phyloP scores from a whole-genome alignment of 164 flowering plant species.

The Houttuynia cordata region DNA sequence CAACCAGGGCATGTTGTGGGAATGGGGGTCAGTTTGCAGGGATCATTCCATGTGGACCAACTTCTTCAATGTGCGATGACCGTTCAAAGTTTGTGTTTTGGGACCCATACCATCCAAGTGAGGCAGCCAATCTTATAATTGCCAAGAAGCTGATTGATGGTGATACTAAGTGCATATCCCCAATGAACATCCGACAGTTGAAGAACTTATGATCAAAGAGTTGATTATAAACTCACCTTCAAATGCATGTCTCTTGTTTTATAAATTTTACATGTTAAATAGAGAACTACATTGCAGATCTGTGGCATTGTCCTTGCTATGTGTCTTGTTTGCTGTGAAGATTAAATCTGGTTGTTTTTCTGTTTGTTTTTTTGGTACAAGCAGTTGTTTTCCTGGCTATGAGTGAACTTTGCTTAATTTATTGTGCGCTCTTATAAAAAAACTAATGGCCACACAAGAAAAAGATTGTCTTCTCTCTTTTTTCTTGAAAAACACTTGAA shows the following conservation, averaged over 20 bases:
- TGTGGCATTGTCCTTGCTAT: no score
- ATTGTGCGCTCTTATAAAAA: no score
- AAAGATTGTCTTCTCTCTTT: no score
- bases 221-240: neutral
- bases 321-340: no score
- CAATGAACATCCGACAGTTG: slow-evolving; percentile 71
- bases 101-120: slow-evolving; percentile 98
- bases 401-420: no score
- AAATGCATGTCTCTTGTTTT: neutral
- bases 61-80: slow-evolving; percentile 61
- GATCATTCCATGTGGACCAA: slow-evolving; percentile 82
- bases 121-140: slow-evolving; percentile 76
- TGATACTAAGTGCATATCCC: slow-evolving; percentile 41
- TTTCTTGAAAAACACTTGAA: no score
- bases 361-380: no score
- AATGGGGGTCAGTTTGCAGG: slow-evolving; percentile 85
- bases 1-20: slow-evolving; percentile 82
- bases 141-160: slow-evolving; percentile 80
- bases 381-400: no score
- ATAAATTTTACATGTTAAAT: no score
- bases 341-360: no score
- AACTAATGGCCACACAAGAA: no score
- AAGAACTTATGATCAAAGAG: slow-evolving; percentile 25
- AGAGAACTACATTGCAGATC: no score
- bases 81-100: slow-evolving; percentile 71